Evolutionary conservation across 345 rosid genomes (phyloP).

Genomic region (Camelina sativa): DNA sequence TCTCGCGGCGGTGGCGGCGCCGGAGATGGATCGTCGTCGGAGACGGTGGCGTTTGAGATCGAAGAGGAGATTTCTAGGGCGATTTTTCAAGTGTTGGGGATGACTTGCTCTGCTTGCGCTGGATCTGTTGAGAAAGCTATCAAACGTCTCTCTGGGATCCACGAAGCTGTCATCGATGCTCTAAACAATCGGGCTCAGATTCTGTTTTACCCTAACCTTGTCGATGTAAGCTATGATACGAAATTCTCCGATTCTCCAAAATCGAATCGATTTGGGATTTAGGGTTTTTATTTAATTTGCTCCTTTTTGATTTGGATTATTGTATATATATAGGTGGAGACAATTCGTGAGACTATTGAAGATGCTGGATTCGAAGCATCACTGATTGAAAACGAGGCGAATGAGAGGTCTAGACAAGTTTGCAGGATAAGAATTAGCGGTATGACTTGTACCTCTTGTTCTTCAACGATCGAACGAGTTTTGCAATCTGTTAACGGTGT

Average conservation of each 20-base stretch:
- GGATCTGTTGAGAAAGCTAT: conserved; percentile 92
- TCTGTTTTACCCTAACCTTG: conserved; percentile 60
- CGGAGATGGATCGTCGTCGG: conserved; percentile 35
- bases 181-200: conserved; percentile 72
- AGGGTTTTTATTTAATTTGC: not conserved
- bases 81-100: conserved; percentile 69
- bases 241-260: not conserved
- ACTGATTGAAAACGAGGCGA: conserved; percentile 56
- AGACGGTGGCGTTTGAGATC: conserved; percentile 42
- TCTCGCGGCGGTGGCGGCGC: conserved; percentile 34
- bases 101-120: conserved; percentile 93
- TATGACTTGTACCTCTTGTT: conserved; percentile 94
- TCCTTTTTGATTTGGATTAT: not conserved
- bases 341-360: conserved; percentile 81
- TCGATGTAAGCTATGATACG: conserved; percentile 55
- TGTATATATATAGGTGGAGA: conserved; percentile 60
- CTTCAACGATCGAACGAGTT: conserved; percentile 70
- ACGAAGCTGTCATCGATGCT: conserved; percentile 77
- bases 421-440: conserved; percentile 78
- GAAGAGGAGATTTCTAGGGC: conserved; percentile 52
- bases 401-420: conserved; percentile 59
- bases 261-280: conserved; percentile 14
- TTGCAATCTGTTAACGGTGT: conserved; percentile 70
- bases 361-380: conserved; percentile 84
- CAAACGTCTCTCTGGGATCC: conserved; percentile 84